These are phyloP conservation scores for Peronospora farinosa DNA, from an alignment of 352 stramenopile genomes.

Conservation along the genomic window DNA sequence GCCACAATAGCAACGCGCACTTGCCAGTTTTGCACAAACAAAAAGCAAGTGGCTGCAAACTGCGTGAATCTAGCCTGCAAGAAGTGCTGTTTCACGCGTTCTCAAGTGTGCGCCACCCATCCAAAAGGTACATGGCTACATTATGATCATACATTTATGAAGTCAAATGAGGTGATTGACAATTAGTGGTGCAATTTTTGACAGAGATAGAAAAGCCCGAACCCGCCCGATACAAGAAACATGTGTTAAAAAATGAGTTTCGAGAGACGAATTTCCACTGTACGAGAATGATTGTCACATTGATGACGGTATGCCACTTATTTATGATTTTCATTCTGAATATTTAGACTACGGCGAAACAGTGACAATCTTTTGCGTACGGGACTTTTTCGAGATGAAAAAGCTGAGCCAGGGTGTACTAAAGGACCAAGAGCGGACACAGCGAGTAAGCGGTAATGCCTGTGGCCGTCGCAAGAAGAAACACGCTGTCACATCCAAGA, in stretches of 20 bases:
- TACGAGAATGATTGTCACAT: conserved; percentile 22
- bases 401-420: conserved; percentile 66
- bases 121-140: conserved; percentile 20
- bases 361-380: conserved; percentile 66
- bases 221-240: conserved; percentile 17
- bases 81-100: conserved; percentile 55
- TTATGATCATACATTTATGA: conserved; percentile 2
- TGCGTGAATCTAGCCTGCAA: conserved; percentile 60
- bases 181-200: conserved; percentile 1
- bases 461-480: conserved; percentile 33
- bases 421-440: conserved; percentile 64
- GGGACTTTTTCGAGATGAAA: conserved; percentile 66
- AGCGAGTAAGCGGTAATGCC: conserved; percentile 44
- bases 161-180: conserved; percentile 17
- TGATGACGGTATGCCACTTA: neutral
- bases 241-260: conserved; percentile 76
- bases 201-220: conserved; percentile 25
- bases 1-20: conserved; percentile 7
- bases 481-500: conserved; percentile 14
- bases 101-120: conserved; percentile 35
- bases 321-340: neutral
- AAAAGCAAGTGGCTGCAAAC: conserved; percentile 35
- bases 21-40: conserved; percentile 41
- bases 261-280: conserved; percentile 68
- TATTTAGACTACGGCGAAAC: conserved; percentile 67